phyloP scores from a whole-genome alignment of 2,329 filamentous ascomycete species.

The Drechslerella stenobrocha region DNA sequence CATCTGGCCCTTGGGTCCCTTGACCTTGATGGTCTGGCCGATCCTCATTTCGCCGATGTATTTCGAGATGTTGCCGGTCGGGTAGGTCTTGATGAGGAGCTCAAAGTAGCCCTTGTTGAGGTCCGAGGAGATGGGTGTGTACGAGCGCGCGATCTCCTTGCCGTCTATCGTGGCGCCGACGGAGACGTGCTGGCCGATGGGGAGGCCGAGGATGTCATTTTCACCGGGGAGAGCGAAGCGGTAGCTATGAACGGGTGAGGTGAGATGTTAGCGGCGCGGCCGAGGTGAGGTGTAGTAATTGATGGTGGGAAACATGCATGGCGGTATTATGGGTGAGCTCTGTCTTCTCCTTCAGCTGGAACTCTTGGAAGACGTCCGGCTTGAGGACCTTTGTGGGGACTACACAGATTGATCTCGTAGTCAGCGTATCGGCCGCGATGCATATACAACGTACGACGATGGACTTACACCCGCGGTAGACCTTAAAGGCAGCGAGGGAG shows the following conservation, averaged over 20 bases:
- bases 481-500: conserved; percentile 70
- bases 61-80: conserved; percentile 95
- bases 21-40: conserved; percentile 85
- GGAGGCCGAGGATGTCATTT: conserved; percentile 84
- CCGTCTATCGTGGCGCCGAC: conserved; percentile 81
- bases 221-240: conserved; percentile 81
- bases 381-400: conserved; percentile 81
- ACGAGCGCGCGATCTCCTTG: conserved; percentile 87
- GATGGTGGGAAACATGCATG: conserved; percentile 66
- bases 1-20: conserved; percentile 95
- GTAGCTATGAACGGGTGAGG: conserved; percentile 65
- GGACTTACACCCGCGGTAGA: conserved; percentile 70
- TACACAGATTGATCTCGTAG: conserved; percentile 55
- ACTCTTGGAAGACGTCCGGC: conserved; percentile 84
- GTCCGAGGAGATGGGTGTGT: conserved; percentile 89
- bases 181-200: conserved; percentile 98
- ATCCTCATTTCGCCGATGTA: conserved; percentile 80
- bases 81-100: conserved; percentile 96
- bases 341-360: conserved; percentile 91
- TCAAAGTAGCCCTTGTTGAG: conserved; percentile 83
- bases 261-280: conserved; percentile 40
- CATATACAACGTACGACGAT: background rate
- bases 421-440: conserved; percentile 3
- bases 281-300: background rate
- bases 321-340: conserved; percentile 97